These are phyloP conservation scores for Astrothelium subdiscretum DNA, from an alignment of 495 filamentous ascomycete genomes.

Conservation along the genomic window DNA sequence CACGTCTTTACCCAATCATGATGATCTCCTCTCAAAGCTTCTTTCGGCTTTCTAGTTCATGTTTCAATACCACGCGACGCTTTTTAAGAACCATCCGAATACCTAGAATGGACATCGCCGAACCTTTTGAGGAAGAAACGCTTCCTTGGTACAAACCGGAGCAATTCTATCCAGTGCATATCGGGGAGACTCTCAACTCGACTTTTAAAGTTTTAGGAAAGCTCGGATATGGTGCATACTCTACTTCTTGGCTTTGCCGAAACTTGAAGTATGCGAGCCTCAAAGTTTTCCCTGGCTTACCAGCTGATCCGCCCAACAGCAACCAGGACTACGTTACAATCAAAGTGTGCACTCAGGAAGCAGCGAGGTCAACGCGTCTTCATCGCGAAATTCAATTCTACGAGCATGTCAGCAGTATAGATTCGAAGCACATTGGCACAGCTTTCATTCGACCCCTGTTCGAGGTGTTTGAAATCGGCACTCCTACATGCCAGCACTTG, in stretches of 20 bases:
- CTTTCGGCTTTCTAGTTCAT: neutral
- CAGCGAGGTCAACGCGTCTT: slow-evolving; percentile 5
- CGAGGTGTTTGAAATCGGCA: slow-evolving; percentile 31
- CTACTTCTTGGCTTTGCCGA: slow-evolving; percentile 33
- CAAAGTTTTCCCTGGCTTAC: neutral
- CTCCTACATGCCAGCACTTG: slow-evolving; percentile 30
- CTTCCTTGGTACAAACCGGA: slow-evolving; percentile 32
- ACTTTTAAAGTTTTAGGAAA: slow-evolving; percentile 42
- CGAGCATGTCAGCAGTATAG: slow-evolving; percentile 23
- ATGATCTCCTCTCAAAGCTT: neutral
- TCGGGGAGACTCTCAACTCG: slow-evolving; percentile 37
- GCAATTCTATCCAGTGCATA: slow-evolving; percentile 38
- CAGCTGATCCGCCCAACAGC: neutral
- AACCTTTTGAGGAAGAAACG: slow-evolving; percentile 34
- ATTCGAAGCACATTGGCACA: slow-evolving; percentile 29
- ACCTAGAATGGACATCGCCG: neutral
- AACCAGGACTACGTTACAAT: slow-evolving; percentile 2
- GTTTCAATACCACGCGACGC: neutral
- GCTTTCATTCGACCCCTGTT: slow-evolving; percentile 28
- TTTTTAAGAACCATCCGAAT: neutral
- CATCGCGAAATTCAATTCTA: slow-evolving; percentile 32
- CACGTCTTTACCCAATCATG: neutral
- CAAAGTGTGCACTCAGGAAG: slow-evolving; percentile 16
- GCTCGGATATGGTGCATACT: slow-evolving; percentile 26
- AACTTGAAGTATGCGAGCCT: slow-evolving; percentile 2